These are phyloP conservation scores for Echeveria elegans DNA, from an alignment of 164 flowering plant genomes.

Conservation along the genomic window DNA sequence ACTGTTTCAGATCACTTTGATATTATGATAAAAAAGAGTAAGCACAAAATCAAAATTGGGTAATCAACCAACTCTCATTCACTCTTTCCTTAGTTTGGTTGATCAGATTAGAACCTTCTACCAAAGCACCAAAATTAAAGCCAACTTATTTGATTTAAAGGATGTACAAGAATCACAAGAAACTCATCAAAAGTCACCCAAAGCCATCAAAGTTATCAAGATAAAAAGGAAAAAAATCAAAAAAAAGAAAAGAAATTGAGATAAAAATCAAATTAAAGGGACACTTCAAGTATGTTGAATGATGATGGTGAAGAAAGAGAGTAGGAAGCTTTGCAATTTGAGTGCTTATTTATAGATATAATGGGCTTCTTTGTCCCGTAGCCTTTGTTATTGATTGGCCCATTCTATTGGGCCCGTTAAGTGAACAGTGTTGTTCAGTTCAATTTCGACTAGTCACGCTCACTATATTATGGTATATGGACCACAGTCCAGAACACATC, in stretches of 20 bases:
- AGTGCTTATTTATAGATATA: no score
- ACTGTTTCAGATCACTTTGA: neutral
- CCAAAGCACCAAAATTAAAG: neutral
- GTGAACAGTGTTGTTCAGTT: no score
- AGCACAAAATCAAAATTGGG: neutral
- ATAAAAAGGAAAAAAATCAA: no score
- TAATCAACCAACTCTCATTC: neutral
- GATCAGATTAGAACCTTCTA: slow-evolving; percentile 1
- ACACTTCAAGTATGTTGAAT: no score
- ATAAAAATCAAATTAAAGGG: neutral
- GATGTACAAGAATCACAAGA: neutral
- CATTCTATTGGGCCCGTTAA: no score
- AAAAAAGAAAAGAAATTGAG: neutral
- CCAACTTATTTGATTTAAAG: slow-evolving; percentile 1
- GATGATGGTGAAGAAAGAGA: no score
- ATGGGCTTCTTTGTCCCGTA: no score
- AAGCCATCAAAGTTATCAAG: neutral
- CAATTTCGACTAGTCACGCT: no score
- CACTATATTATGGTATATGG: no score
- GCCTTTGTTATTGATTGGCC: no score
- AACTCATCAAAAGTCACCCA: neutral
- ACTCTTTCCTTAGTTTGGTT: slow-evolving; percentile 4
- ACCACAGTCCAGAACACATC: no score
- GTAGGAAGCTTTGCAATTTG: no score
- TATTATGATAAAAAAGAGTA: neutral